These are phyloP conservation scores for Cercospora nicotianae DNA, from an alignment of 2,329 filamentous ascomycete genomes.

Conservation along the genomic window DNA sequence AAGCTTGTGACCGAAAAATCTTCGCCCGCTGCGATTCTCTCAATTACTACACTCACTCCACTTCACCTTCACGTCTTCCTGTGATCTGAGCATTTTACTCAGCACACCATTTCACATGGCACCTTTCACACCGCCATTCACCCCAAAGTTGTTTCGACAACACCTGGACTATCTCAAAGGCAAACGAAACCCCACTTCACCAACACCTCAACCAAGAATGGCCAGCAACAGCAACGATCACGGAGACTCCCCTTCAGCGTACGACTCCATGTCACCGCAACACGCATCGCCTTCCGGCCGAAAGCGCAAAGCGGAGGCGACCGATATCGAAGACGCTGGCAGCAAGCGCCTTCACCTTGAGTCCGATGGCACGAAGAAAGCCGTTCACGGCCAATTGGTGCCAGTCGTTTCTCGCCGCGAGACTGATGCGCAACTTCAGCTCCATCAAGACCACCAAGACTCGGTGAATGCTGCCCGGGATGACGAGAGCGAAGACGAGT, in stretches of 20 bases:
- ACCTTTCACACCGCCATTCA: neutral
- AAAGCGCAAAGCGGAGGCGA: conserved; percentile 13
- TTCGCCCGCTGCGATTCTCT: neutral
- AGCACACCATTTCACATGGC: neutral
- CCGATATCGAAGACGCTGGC: conserved; percentile 2
- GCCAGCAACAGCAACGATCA: neutral
- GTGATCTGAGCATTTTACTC: neutral
- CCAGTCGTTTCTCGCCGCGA: conserved; percentile 19
- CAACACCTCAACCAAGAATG: neutral
- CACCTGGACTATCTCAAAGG: conserved; percentile 6
- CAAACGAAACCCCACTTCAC: neutral
- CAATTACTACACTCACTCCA: neutral
- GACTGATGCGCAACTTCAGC: neutral
- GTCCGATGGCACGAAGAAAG: neutral
- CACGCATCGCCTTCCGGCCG: neutral
- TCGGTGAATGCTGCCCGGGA: neutral
- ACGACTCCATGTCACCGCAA: neutral
- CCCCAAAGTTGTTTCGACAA: neutral
- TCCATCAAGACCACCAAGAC: neutral
- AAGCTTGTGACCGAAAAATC: neutral
- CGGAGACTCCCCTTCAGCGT: neutral
- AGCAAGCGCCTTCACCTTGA: conserved; percentile 10
- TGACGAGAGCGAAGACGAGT: conserved; percentile 24
- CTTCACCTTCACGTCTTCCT: neutral
- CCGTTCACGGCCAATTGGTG: conserved; percentile 12